Evolutionary conservation across 768 basidiomycete species (phyloP), one percentile per base, ranked within the genome.

Genomic region (Trametes coccinea): DNA sequence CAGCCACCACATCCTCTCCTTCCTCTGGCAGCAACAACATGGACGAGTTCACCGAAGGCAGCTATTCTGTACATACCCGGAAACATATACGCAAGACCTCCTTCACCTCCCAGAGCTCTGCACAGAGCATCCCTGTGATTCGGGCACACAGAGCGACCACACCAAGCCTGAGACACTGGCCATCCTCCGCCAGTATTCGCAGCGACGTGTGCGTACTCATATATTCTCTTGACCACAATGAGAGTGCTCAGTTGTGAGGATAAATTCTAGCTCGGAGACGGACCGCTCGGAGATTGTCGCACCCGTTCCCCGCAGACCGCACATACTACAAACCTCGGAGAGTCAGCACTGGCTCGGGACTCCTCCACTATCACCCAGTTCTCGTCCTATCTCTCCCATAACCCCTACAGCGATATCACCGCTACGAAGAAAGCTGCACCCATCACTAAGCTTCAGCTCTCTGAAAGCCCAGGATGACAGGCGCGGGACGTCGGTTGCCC

Each of bases 291-390:
- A 84, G 63, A 88, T 89, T 40, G 73, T 85, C 46, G 80, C 89
- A 0, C 87, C 88, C 1, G 79, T 84, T 29, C 88, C 88, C n/a
- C 84, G 82, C 10, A 78, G 85, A 58, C 85, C 89, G 68, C 77
- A 85, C 56, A 75, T 66, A 4, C 66, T 90, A 7, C 86, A 89
- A 58, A 79, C 78, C 44, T 78, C 80, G 10, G 82, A 84, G 45
- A 84, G 82, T 60, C 81, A 82, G 54, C 80, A 82, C 48, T 88
- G 87, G 88, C 79, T 89, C 13, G 79, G 78, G 37, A 79, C 72
- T 5, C 79, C 76, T 33, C 78, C 77, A 13, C 72, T 71, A 55
- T 86, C 79, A 1, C 80, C 79, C 1, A 72, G 80, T 29, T 80
- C 83, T 0, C 81, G 82, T 29, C 73, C 76, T 10, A 68, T 74